phyloP scores from a whole-genome alignment of 1,284 basidiomycete species.

The Irpex sp. region DNA sequence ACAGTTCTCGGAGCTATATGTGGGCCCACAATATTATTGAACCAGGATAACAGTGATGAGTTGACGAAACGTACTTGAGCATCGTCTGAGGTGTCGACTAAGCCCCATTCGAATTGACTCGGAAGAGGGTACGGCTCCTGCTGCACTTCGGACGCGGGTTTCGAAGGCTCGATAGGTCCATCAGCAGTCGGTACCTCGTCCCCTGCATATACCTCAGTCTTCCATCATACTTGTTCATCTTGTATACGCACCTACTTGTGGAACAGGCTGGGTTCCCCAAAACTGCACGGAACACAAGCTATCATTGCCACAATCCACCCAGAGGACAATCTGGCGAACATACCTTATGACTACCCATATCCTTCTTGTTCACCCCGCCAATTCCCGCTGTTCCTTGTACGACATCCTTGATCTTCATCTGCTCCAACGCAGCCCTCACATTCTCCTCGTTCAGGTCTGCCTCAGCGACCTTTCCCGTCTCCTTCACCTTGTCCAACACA shows the following conservation, averaged over 20 bases:
- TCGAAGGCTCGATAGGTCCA: constrained; percentile 87
- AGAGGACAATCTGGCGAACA: constrained; percentile 16
- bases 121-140: constrained; percentile 88
- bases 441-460: constrained; percentile 46
- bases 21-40: not conserved
- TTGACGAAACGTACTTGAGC: constrained; percentile 49
- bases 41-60: not conserved
- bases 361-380: constrained; percentile 71
- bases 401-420: constrained; percentile 72
- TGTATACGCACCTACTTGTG: constrained; percentile 61
- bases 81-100: constrained; percentile 77
- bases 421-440: constrained; percentile 58
- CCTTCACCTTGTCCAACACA: constrained; percentile 58
- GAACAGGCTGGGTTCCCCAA: constrained; percentile 95
- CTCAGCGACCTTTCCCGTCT: constrained; percentile 46
- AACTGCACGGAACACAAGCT: constrained; percentile 52
- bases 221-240: no score
- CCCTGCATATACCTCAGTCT: constrained; percentile 35
- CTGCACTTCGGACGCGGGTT: constrained; percentile 75
- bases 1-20: constrained; percentile 82
- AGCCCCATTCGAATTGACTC: constrained; percentile 92
- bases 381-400: constrained; percentile 67
- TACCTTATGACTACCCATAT: constrained; percentile 86
- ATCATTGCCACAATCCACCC: constrained; percentile 4
- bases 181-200: constrained; percentile 69